Base-by-base conservation (phyloP, 495 filamentous ascomycete genomes). In the Penicillium canescens region DNA sequence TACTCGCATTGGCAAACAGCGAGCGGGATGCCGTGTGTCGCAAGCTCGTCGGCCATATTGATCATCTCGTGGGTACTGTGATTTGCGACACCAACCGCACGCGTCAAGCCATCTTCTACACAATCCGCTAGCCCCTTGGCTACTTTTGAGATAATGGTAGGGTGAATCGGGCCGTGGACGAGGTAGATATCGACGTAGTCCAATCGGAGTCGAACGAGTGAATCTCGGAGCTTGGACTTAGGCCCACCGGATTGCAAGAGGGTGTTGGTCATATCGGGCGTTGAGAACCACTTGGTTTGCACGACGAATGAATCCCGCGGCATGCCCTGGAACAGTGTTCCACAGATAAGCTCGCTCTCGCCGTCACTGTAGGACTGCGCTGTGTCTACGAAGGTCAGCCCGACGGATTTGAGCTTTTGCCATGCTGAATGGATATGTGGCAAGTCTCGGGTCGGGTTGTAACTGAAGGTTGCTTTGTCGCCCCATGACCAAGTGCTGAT, bases 111-210 rank as follows among this genome's bases (percentile, higher is more conserved):
- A 4, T 60, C 26, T 18, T 74, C 49, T 33, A 76, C 74, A 47
- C 74, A 77, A 1, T 73, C 70, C 1, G 69, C 69, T 14, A 78
- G 39, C 0, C 65, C 65, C 33, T 60, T 57, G 1, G 56, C 59
- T 8, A 65, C 59, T 1, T 59, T 65, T 9, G 61, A 50, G 35
- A 67, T 62, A 41, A 43, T 42, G 37, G 44, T 57, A 6, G 52
- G 49, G 40, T 67, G 64, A 8, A 62, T 62, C 6, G 90, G 90
- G 13, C 70, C 63, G 68, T 91, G 86, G 57, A 92, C 87, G 1
- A 92, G 78, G 66, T 91, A 92, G 56, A 89, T 76, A 69, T 94
- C 89, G 3, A 94, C 86, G 68, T 92, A 89, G 35, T 88, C 85
- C 35, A 91, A 66, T 7, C 82, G 79, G 14, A 94, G 75, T 45